Evolutionary conservation across 106 monocot species (phyloP), one percentile per base, ranked within the genome.

Genomic region (Amphibolis antarctica): DNA sequence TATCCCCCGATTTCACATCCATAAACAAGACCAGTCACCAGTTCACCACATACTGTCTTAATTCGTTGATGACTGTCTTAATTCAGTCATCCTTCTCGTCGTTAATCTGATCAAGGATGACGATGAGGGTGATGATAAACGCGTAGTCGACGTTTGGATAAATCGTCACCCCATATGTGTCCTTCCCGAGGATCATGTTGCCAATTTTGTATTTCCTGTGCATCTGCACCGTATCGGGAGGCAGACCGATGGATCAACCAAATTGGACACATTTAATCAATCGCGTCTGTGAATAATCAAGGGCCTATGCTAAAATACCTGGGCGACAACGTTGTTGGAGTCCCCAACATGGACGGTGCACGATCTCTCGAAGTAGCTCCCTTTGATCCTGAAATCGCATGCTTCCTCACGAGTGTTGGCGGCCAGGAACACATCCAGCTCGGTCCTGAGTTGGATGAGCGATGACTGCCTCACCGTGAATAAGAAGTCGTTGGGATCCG

Each of bases 391-490:
- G 58, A 64, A 70, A 52, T 76, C 76, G 18, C 64, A 70, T 0
- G 18, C 69, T 1, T 69, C 42, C 36, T 64, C 64, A 1, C 7
- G 56, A 9, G 55, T 65, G 51, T 76, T 76, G 26, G 46, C 42
- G 6, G 55, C 48, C 49, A 76, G 31, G 54, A 75, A 70, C 22
- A 88, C 87, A 22, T 78, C 59, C 42, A 78, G 64, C 23, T 73
- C 46, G 1, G 73, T 75, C n/a, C 52, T 77, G 19, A 78, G 48
- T 30, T 81, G 83, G 54, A 83, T 21, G 5, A 76, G 5, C 0
- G 52, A 54, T 14, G 83, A 77, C 36, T 58, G 73, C 64, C 68
- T 81, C 0, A 78, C 77, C 42, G 49, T 75, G 58, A 80, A 88
- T 15, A 88, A 30, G 47, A 83, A 55, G 42, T 83, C 75, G 17